Evolutionary conservation across 2,329 filamentous ascomycete genomes (phyloP).

Genomic region (Septoria linicola): DNA sequence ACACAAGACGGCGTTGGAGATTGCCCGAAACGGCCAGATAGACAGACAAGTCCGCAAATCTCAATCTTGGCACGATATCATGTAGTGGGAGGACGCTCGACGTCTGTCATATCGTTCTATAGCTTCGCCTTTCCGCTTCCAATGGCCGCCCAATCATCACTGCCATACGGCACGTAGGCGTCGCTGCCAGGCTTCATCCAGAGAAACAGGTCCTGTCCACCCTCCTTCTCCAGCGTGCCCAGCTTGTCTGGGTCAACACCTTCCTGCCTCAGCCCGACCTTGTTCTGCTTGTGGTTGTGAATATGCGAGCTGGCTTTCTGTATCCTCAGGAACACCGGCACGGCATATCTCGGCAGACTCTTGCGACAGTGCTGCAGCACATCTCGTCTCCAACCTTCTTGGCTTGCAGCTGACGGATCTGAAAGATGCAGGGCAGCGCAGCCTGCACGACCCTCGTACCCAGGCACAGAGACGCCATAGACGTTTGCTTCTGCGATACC

Average conservation of each 20-base stretch:
- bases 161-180: constrained; percentile 58
- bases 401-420: constrained; percentile 53
- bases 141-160: constrained; percentile 59
- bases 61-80: too few species aligned
- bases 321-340: constrained; percentile 69
- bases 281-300: constrained; percentile 80
- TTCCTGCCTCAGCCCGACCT: constrained; percentile 66
- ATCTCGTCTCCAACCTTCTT: constrained; percentile 50
- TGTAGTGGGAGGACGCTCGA: too few species aligned
- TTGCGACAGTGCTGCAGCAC: constrained; percentile 58
- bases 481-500: constrained; percentile 48
- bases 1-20: too few species aligned
- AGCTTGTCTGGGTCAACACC: constrained; percentile 61
- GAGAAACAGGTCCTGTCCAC: constrained; percentile 47
- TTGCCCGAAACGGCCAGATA: too few species aligned
- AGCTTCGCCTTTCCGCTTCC: constrained; percentile 37
- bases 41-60: too few species aligned
- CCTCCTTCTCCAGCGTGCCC: constrained; percentile 46
- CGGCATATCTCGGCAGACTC: constrained; percentile 70
- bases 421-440: constrained; percentile 56
- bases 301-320: constrained; percentile 57
- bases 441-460: constrained; percentile 53
- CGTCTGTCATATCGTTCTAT: constrained; percentile 5
- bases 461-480: constrained; percentile 48
- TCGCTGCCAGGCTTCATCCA: constrained; percentile 51